Evolutionary conservation across 805 yeast genomes (phyloP).

Genomic region (Cyberlindnera maritima): DNA sequence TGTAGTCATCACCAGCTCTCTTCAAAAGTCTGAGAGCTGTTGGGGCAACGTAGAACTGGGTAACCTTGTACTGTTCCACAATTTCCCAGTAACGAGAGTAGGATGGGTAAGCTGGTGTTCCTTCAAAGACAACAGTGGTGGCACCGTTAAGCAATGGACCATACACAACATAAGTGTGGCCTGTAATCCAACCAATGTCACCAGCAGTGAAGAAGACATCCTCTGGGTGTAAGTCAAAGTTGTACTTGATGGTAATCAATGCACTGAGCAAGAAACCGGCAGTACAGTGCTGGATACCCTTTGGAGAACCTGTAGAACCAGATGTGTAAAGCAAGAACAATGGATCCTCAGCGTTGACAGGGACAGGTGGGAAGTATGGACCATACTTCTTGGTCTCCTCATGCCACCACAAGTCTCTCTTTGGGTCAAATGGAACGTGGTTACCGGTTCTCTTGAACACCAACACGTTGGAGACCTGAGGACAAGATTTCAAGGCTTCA

Average conservation of each 20-base stretch:
- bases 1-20: constrained; percentile 84
- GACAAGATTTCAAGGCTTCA: constrained; percentile 74
- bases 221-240: constrained; percentile 86
- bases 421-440: constrained; percentile 44
- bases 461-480: constrained; percentile 67
- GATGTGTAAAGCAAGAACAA: constrained; percentile 93
- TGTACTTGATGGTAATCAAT: constrained; percentile 84
- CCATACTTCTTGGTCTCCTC: constrained; percentile 81
- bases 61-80: constrained; percentile 85
- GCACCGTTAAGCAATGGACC: constrained; percentile 91
- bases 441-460: constrained; percentile 89
- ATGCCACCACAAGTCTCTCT: constrained; percentile 92
- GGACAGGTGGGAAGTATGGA: constrained; percentile 77
- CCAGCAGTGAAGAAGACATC: constrained; percentile 96
- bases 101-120: constrained; percentile 96
- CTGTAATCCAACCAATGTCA: constrained; percentile 99
- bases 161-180: constrained; percentile 93
- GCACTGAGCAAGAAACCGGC: constrained; percentile 96
- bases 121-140: constrained; percentile 91
- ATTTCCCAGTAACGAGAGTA: constrained; percentile 97
- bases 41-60: constrained; percentile 98
- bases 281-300: constrained; percentile 94
- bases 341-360: constrained; percentile 92
- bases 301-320: constrained; percentile 97
- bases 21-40: constrained; percentile 91